A percentile compares a stretch with the other conserved stretches of the same genome.
phyloP scores from a whole-genome alignment of 2,329 filamentous ascomycete species.

The Fusarium virguliforme region DNA sequence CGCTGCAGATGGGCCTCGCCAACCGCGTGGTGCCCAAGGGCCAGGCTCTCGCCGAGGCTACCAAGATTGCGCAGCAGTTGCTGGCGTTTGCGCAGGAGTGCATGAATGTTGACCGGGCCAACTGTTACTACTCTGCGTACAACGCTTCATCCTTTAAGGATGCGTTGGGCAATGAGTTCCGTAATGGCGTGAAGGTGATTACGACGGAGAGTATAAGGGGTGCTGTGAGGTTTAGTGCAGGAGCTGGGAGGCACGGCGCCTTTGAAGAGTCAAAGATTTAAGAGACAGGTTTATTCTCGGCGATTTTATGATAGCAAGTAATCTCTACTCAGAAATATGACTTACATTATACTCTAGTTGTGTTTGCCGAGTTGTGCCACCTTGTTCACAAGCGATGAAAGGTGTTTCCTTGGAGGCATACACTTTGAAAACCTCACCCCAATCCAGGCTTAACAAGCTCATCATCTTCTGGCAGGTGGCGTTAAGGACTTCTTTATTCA shows the following conservation, averaged over 20 bases:
- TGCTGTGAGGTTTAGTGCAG: conserved; percentile 31
- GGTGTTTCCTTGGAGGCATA: background rate
- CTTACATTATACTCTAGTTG: background rate
- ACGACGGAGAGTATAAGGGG: conserved; percentile 58
- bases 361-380: background rate
- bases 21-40: conserved; percentile 69
- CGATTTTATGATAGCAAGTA: background rate
- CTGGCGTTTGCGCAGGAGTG: conserved; percentile 67
- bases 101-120: conserved; percentile 66
- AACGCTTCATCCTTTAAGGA: conserved; percentile 65
- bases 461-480: background rate
- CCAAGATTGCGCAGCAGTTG: conserved; percentile 63
- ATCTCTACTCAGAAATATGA: background rate
- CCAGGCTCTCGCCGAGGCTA: conserved; percentile 65
- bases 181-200: conserved; percentile 61
- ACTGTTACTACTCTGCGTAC: conserved; percentile 67
- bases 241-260: conserved; percentile 20
- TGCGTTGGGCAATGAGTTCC: conserved; percentile 65
- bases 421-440: too few relatives aligned
- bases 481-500: background rate
- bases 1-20: conserved; percentile 55
- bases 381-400: background rate
- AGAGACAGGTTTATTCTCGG: background rate
- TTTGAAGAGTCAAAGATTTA: conserved; percentile 13
- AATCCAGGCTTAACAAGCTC: background rate